phyloP scores from a whole-genome alignment of 805 yeast species.

The Novakomyces olei region DNA sequence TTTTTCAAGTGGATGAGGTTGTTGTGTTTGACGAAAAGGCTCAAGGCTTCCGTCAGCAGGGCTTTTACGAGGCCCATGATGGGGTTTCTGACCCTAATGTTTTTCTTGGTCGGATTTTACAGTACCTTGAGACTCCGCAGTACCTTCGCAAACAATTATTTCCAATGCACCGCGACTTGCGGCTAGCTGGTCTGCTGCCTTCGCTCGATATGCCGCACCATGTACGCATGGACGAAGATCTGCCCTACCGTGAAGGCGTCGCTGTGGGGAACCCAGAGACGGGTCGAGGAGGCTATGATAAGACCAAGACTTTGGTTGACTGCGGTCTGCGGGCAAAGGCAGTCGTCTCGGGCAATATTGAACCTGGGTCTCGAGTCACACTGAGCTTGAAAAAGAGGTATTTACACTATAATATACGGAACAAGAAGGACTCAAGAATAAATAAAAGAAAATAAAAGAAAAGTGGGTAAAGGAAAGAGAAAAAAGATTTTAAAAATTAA shows the following conservation, averaged over 20 bases:
- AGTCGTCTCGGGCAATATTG: neutral
- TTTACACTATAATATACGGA: too few species aligned
- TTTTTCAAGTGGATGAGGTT: neutral
- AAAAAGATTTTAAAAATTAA: too few species aligned
- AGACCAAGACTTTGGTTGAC: neutral
- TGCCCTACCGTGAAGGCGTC: constrained; percentile 2
- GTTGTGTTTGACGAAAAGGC: neutral
- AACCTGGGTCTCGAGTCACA: neutral
- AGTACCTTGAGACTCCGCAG: constrained; percentile 1
- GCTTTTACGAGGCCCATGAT: too few species aligned
- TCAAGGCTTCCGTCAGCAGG: neutral
- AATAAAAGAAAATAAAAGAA: too few species aligned
- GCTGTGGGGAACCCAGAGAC: neutral
- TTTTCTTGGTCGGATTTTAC: neutral
- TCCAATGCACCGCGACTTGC: constrained; percentile 2
- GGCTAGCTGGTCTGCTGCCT: constrained; percentile 1
- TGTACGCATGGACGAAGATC: neutral
- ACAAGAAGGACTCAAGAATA: too few species aligned
- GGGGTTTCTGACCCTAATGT: too few species aligned
- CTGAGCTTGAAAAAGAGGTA: neutral
- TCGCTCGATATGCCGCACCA: neutral
- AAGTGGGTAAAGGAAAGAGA: too few species aligned
- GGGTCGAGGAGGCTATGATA: neutral
- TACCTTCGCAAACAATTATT: constrained; percentile 1
- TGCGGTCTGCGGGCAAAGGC: neutral